A percentile compares a stretch with the other conserved stretches of the same genome.
phyloP scores from a whole-genome alignment of 805 yeast species.

The Teunomyces aglyptinius region DNA sequence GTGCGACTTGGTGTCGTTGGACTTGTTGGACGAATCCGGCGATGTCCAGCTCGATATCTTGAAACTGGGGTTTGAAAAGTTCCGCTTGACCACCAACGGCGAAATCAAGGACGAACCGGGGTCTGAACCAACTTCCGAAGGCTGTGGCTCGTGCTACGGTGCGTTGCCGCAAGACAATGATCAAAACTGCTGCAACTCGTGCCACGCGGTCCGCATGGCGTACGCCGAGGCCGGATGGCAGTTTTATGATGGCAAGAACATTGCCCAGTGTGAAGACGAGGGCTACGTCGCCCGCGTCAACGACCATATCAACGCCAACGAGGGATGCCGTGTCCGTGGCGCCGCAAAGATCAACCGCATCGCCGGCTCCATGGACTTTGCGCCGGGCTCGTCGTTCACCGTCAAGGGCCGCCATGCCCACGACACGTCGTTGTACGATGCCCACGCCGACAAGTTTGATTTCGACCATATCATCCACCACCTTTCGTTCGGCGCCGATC shows the following conservation, averaged over 20 bases:
- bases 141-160: conserved; percentile 95
- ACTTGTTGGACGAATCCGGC: conserved; percentile 86
- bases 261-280: conserved; percentile 88
- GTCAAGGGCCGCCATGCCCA: conserved; percentile 68
- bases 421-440: conserved; percentile 72
- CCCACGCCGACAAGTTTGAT: conserved; percentile 56
- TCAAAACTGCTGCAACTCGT: conserved; percentile 75
- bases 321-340: conserved; percentile 90
- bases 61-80: conserved; percentile 70
- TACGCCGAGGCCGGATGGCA: conserved; percentile 82
- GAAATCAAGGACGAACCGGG: too few species aligned
- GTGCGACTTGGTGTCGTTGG: conserved; percentile 78
- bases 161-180: conserved; percentile 60
- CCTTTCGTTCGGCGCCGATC: conserved; percentile 75
- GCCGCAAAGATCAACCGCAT: conserved; percentile 77
- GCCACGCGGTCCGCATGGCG: conserved; percentile 77
- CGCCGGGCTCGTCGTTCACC: conserved; percentile 83
- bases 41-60: conserved; percentile 74
- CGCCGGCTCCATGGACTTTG: conserved; percentile 90
- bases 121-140: too few species aligned
- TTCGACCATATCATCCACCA: conserved; percentile 79
- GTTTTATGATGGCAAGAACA: conserved; percentile 81
- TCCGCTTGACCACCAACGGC: too few species aligned
- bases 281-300: conserved; percentile 71
- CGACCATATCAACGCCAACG: conserved; percentile 51